Conservation (phyloP, 2,329 filamentous ascomycete species). For the Akanthomyces uredinophilus region DNA sequence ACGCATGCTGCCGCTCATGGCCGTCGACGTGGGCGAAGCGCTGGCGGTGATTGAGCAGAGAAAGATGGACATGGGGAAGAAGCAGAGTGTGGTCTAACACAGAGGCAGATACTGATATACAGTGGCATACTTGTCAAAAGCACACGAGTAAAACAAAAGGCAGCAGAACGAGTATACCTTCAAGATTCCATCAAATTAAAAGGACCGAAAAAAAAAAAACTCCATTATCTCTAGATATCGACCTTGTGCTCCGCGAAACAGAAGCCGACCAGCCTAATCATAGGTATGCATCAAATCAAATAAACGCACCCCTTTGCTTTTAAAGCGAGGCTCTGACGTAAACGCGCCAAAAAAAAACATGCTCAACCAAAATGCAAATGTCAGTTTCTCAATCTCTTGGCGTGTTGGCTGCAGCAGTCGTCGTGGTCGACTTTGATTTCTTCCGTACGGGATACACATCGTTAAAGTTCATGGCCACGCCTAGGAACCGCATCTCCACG, state of each 20-base stretch:
- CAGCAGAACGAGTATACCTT: too few relatives aligned
- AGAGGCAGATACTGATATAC: too few relatives aligned
- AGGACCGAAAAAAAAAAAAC: neutral
- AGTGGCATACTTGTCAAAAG: too few relatives aligned
- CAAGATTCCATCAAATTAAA: neutral
- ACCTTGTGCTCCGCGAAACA: neutral
- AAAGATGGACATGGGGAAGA: too few relatives aligned
- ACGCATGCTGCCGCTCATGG: neutral
- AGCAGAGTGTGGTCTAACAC: too few relatives aligned
- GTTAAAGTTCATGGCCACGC: conserved; percentile 98
- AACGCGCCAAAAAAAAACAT: neutral
- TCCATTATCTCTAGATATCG: neutral
- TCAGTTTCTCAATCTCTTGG: neutral
- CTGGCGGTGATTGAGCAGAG: neutral
- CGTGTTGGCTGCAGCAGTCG: neutral
- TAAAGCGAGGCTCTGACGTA: neutral
- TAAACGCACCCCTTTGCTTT: neutral
- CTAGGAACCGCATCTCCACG: conserved; percentile 90
- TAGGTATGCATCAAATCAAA: neutral
- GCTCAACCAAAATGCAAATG: neutral
- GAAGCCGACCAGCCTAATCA: neutral
- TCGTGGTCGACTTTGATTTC: neutral
- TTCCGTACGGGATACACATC: conserved; percentile 62
- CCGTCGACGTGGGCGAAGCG: neutral
- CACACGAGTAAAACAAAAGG: too few relatives aligned